Conservation (phyloP, 805 yeast species). For the Candida ovalis region DNA sequence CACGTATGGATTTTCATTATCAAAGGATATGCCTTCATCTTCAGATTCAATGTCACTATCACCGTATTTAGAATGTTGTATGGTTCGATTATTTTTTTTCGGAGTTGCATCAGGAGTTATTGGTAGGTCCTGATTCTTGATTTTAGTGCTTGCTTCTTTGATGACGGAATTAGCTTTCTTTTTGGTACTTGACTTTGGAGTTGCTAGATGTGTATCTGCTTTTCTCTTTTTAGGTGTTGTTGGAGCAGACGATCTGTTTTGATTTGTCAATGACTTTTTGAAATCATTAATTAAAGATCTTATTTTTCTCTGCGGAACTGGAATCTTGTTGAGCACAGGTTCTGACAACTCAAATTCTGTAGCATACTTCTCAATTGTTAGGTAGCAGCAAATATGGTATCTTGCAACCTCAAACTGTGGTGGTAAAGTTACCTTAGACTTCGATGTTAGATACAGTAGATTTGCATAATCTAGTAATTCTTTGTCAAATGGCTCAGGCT, state of each 20-base stretch:
- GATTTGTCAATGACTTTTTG: conserved; percentile 33
- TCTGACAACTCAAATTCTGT: conserved; percentile 42
- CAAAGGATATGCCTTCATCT: background rate
- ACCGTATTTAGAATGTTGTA: background rate
- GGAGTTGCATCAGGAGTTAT: conserved; percentile 18
- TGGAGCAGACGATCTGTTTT: conserved; percentile 8
- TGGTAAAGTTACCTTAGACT: conserved; percentile 42
- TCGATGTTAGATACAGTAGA: conserved; percentile 51
- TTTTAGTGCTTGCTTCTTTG: background rate
- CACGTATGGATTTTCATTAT: conserved; percentile 3
- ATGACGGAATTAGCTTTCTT: background rate
- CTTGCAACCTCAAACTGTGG: conserved; percentile 61
- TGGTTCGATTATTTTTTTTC: conserved; percentile 4
- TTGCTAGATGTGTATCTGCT: conserved; percentile 4
- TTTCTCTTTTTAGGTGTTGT: background rate
- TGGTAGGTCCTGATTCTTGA: background rate
- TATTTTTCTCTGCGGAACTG: conserved; percentile 47
- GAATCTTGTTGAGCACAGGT: conserved; percentile 50
- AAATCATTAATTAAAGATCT: conserved; percentile 43
- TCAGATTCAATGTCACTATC: background rate
- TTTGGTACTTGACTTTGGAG: conserved; percentile 2
- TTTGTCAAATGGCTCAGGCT: conserved; percentile 41
- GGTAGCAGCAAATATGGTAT: conserved; percentile 61
- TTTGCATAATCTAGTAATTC: conserved; percentile 38
- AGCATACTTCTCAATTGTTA: conserved; percentile 51